Percentiles rank a stretch among this genome's conserved stretches.
phyloP scores from a whole-genome alignment of 257 asterid genomes.

The Linaria vulgaris region DNA sequence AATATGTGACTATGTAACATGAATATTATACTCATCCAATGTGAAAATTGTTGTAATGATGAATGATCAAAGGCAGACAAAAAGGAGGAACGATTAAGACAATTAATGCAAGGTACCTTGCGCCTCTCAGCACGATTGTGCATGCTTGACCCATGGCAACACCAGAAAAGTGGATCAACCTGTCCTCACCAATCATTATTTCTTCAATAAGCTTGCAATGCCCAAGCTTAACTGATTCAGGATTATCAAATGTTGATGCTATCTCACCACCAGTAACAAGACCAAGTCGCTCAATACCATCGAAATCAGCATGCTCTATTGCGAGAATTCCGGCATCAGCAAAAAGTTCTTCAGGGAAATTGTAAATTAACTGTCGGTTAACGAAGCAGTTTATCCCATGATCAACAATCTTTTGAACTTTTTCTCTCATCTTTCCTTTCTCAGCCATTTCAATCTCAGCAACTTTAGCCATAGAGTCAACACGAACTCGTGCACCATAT shows the following conservation, averaged over 20 bases:
- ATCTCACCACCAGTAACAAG: constrained; percentile 97
- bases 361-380: constrained; percentile 88
- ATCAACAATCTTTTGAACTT: constrained; percentile 77
- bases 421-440: constrained; percentile 89
- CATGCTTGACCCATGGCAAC: constrained; percentile 99
- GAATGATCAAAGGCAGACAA: not conserved
- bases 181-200: constrained; percentile 99
- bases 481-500: constrained; percentile 98
- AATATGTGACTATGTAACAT: not conserved
- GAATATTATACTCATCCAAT: not conserved
- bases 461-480: constrained; percentile 98
- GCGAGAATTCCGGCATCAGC: constrained; percentile 98
- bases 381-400: constrained; percentile 96
- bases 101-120: constrained; percentile 49
- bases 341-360: constrained; percentile 93
- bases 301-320: constrained; percentile 96
- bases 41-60: not conserved
- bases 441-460: constrained; percentile 95
- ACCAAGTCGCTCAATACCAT: constrained; percentile 86
- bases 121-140: constrained; percentile 87
- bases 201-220: constrained; percentile 92
- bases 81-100: not conserved
- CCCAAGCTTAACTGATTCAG: constrained; percentile 95
- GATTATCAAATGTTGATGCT: constrained; percentile 91
- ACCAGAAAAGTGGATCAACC: constrained; percentile 92